phyloP scores from a whole-genome alignment of 352 stramenopile species.

The Globisporangium okanoganense region DNA sequence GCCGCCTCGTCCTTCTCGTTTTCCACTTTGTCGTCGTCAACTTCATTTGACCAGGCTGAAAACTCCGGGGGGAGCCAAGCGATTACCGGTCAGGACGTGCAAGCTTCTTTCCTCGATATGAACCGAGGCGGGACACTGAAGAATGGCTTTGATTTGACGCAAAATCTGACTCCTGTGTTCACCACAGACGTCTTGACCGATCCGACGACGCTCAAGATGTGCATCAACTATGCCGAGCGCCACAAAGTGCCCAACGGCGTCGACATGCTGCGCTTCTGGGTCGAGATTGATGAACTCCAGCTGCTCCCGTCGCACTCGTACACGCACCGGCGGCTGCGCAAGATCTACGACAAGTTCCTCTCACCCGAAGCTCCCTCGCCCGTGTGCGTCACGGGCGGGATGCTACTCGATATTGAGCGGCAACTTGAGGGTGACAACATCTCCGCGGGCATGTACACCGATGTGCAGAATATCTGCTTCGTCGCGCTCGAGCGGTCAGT shows the following conservation, averaged over 20 bases:
- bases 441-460: constrained; percentile 63
- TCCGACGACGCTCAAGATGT: constrained; percentile 69
- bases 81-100: constrained; percentile 9
- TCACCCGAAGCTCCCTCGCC: constrained; percentile 62
- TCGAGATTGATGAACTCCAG: constrained; percentile 75
- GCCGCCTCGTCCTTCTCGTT: not conserved
- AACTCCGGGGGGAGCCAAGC: not conserved
- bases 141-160: constrained; percentile 48
- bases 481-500: constrained; percentile 68
- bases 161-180: constrained; percentile 76
- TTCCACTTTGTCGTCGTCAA: not conserved
- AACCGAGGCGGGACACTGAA: constrained; percentile 23
- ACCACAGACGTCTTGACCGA: constrained; percentile 78
- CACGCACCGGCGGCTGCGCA: constrained; percentile 69
- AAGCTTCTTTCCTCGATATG: constrained; percentile 6
- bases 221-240: constrained; percentile 51
- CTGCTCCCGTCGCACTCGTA: constrained; percentile 75
- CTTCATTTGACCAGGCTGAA: not conserved
- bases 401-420: constrained; percentile 66
- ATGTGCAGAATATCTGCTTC: constrained; percentile 63
- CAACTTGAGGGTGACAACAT: constrained; percentile 58
- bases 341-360: constrained; percentile 88
- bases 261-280: constrained; percentile 77
- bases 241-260: constrained; percentile 51
- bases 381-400: constrained; percentile 66